A percentile compares a stretch with the other conserved stretches of the same genome.
Conservation (phyloP, 306 rosid species). For the Ormosia semicastrata region DNA sequence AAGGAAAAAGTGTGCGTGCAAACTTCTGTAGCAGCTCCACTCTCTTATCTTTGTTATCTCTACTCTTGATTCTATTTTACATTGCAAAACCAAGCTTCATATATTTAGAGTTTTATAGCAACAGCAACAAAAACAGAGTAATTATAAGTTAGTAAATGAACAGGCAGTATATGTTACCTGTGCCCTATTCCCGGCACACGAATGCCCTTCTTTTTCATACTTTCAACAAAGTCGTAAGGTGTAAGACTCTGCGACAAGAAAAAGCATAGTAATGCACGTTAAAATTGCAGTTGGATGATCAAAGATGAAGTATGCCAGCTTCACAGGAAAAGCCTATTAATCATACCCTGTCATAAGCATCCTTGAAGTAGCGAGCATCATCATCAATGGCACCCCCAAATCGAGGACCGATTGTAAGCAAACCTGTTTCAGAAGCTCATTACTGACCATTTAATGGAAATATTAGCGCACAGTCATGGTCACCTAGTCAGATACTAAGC, state of each 20-base stretch:
- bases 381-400: conserved; percentile 93
- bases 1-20: conserved; percentile 79
- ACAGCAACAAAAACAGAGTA: neutral
- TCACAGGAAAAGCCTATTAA: conserved; percentile 2
- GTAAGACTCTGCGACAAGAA: conserved; percentile 54
- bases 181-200: conserved; percentile 96
- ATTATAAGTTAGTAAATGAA: neutral
- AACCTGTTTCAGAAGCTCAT: conserved; percentile 57
- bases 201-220: conserved; percentile 86
- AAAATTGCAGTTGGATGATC: neutral
- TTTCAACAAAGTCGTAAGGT: conserved; percentile 81
- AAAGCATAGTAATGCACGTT: neutral
- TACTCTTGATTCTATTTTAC: conserved; percentile 71
- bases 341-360: conserved; percentile 69
- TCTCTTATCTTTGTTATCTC: conserved; percentile 88
- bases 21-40: conserved; percentile 78
- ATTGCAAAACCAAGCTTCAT: conserved; percentile 23
- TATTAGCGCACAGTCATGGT: conserved; percentile 5
- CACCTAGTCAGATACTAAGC: neutral
- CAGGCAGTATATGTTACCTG: conserved; percentile 41
- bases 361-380: conserved; percentile 89
- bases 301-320: neutral
- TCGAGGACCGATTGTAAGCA: conserved; percentile 92
- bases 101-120: conserved; percentile 3
- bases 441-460: conserved; percentile 11